A percentile compares a stretch with the other conserved stretches of the same genome.
Evolutionary conservation across 441 rosid genomes (phyloP).

Genomic region (Gossypium gossypioides): DNA sequence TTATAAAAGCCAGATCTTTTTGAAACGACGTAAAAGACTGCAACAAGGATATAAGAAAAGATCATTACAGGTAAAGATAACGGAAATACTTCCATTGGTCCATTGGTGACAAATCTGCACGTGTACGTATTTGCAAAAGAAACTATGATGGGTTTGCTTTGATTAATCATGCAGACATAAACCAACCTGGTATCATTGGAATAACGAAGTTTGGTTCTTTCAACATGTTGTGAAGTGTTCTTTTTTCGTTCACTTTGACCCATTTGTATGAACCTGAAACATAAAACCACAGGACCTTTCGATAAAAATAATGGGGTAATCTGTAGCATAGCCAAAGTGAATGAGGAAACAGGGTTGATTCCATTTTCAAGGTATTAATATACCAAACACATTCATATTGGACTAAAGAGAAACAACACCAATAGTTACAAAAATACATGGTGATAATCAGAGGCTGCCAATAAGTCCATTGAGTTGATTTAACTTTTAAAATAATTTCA

Average conservation of each 20-base stretch:
- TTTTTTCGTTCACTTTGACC: constrained; percentile 66
- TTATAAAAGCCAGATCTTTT: constrained; percentile 51
- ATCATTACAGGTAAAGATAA: not conserved
- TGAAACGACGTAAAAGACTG: constrained; percentile 69
- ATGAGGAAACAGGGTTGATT: not conserved
- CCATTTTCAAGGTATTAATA: not conserved
- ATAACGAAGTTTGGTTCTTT: constrained; percentile 51
- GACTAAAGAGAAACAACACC: not conserved
- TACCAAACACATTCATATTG: not conserved
- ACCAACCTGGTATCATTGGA: constrained; percentile 71
- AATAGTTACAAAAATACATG: not conserved
- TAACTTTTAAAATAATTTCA: not conserved
- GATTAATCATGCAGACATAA: not conserved
- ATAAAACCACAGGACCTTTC: not conserved
- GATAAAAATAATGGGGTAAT: not conserved
- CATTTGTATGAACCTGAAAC: constrained; percentile 36
- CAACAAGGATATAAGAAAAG: constrained; percentile 7
- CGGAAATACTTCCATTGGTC: not conserved
- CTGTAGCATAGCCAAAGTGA: not conserved
- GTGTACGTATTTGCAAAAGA: not conserved
- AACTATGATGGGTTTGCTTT: not conserved
- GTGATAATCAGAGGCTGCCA: not conserved
- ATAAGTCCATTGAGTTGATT: not conserved
- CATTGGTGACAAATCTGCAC: not conserved
- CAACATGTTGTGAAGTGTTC: constrained; percentile 51